Percentiles rank a stretch among this genome's conserved stretches.
phyloP scores from a whole-genome alignment of 1,284 basidiomycete species.

The Irpex sp. region DNA sequence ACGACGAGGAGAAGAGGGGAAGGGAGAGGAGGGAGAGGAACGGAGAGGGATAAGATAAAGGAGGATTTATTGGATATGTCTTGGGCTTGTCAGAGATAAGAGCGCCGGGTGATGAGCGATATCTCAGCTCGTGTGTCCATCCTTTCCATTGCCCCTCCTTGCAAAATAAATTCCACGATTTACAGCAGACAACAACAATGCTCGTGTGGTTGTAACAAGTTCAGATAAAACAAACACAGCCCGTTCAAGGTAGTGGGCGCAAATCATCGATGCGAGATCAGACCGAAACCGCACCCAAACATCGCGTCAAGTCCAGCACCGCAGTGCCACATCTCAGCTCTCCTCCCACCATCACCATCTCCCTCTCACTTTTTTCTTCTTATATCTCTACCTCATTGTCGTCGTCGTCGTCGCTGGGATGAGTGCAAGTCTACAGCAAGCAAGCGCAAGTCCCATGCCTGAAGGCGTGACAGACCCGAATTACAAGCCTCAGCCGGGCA shows the following conservation, averaged over 20 bases:
- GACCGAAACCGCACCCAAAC: background rate
- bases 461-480: slow-evolving; percentile 62
- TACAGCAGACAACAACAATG: no score
- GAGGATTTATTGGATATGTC: no score
- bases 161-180: background rate
- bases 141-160: background rate
- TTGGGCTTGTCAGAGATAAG: background rate
- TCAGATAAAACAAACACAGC: background rate
- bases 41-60: background rate
- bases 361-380: background rate
- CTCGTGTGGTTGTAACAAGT: no score
- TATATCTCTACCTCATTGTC: background rate
- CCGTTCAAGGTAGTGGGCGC: background rate
- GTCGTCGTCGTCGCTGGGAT: slow-evolving; percentile 8
- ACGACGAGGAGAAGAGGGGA: background rate
- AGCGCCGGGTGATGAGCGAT: background rate
- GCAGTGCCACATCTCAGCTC: background rate
- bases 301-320: background rate
- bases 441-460: slow-evolving; percentile 56
- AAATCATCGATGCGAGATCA: background rate
- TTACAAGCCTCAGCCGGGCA: slow-evolving; percentile 72
- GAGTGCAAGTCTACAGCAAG: slow-evolving; percentile 20
- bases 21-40: background rate
- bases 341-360: background rate
- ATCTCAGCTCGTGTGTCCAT: background rate